phyloP scores from a whole-genome alignment of 2,329 filamentous ascomycete species.

The Phialophora expanda region DNA sequence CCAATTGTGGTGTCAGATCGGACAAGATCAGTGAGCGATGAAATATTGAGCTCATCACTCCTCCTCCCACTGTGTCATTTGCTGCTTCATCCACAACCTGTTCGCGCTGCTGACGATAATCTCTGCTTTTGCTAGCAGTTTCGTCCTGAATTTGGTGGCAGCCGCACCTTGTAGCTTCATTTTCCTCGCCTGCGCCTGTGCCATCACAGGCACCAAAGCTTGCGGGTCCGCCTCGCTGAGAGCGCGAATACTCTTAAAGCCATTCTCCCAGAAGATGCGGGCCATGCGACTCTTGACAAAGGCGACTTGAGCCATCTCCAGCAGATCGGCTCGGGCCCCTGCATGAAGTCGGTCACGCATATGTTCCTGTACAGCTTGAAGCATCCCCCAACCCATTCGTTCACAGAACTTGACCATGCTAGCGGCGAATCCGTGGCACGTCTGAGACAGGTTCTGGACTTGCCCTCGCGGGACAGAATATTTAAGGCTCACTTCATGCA shows the following conservation, averaged over 20 bases:
- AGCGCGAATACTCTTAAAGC: constrained; percentile 69
- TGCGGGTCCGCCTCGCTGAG: constrained; percentile 71
- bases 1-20: constrained; percentile 1
- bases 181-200: constrained; percentile 59
- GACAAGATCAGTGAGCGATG: background rate
- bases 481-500: constrained; percentile 71
- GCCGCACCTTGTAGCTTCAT: constrained; percentile 61
- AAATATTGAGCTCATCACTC: constrained; percentile 23
- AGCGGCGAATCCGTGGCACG: constrained; percentile 77
- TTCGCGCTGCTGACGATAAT: constrained; percentile 72
- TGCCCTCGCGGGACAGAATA: constrained; percentile 72
- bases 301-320: constrained; percentile 72
- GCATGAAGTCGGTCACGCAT: constrained; percentile 75
- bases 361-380: constrained; percentile 74
- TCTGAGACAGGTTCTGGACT: constrained; percentile 74
- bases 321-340: constrained; percentile 71
- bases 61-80: constrained; percentile 46
- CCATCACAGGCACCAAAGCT: constrained; percentile 72
- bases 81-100: constrained; percentile 62
- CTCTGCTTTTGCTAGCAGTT: constrained; percentile 69
- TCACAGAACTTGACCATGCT: constrained; percentile 81
- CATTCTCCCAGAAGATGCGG: constrained; percentile 75
- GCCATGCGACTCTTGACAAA: constrained; percentile 80
- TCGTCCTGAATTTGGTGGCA: constrained; percentile 66
- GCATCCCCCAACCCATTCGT: constrained; percentile 66